phyloP scores from a whole-genome alignment of 768 basidiomycete genomes.

The Gautieria morchelliformis region DNA sequence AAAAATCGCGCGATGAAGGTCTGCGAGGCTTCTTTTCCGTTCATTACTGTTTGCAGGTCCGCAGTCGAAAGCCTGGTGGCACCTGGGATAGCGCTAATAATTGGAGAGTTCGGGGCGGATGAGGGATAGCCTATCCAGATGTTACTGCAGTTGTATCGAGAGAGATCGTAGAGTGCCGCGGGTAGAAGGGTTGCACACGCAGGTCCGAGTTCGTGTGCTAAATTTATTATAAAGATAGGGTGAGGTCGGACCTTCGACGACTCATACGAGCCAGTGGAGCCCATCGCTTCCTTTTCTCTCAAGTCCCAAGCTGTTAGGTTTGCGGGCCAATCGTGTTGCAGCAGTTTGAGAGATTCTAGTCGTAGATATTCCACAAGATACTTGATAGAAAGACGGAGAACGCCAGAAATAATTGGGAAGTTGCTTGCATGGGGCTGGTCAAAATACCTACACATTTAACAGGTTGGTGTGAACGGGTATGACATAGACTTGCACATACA shows the following conservation, averaged over 20 bases:
- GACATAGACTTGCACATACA: conserved; percentile 34
- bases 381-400: conserved; percentile 55
- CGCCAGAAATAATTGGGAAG: conserved; percentile 42
- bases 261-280: conserved; percentile 29
- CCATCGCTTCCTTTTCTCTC: conserved; percentile 41
- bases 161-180: conserved; percentile 74
- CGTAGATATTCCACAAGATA: conserved; percentile 54
- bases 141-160: conserved; percentile 47
- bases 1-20: not conserved
- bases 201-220: conserved; percentile 48
- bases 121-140: conserved; percentile 21
- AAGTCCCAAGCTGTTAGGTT: conserved; percentile 57
- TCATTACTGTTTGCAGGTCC: not conserved
- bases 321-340: conserved; percentile 49
- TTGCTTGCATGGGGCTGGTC: conserved; percentile 38
- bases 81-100: not conserved
- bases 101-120: conserved; percentile 25
- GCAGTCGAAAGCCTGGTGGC: not conserved
- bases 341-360: conserved; percentile 41
- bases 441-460: conserved; percentile 28
- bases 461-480: not conserved
- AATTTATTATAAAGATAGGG: conserved; percentile 66
- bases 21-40: not conserved
- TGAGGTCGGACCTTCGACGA: conserved; percentile 51
- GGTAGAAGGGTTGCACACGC: conserved; percentile 46